Conservation (phyloP, 2,329 filamentous ascomycete genomes). For the Scedosporium minutisporum region DNA sequence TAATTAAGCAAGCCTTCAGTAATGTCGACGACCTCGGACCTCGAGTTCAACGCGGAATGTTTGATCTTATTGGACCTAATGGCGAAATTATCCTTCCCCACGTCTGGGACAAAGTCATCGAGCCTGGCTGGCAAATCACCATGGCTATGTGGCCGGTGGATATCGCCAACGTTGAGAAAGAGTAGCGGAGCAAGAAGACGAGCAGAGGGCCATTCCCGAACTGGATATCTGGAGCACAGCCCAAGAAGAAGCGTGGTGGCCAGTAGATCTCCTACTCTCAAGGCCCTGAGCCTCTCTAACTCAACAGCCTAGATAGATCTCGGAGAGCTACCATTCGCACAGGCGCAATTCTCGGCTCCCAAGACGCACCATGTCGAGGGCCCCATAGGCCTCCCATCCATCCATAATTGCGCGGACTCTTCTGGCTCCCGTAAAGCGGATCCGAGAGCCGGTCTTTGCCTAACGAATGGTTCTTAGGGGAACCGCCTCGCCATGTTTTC, state of each 20-base stretch:
- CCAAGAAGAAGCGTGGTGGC: conserved; percentile 12
- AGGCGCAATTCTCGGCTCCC: not conserved
- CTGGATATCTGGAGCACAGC: conserved; percentile 11
- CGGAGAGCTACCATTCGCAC: not conserved
- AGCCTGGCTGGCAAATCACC: conserved; percentile 54
- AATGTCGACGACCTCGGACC: conserved; percentile 69
- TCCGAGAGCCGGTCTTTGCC: not conserved
- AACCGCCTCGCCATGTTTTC: not conserved
- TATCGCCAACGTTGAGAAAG: not conserved
- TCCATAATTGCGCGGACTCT: not conserved
- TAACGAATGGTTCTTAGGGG: not conserved
- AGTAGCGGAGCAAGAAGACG: conserved; percentile 15
- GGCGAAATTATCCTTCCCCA: conserved; percentile 70
- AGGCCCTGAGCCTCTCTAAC: too few relatives aligned
- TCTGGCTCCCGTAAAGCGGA: not conserved
- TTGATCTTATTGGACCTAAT: conserved; percentile 69
- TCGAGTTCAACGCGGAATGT: conserved; percentile 68
- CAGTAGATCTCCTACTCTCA: too few relatives aligned
- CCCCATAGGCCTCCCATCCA: not conserved
- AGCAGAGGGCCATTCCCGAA: not conserved
- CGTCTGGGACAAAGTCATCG: conserved; percentile 71
- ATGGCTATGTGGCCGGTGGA: conserved; percentile 47
- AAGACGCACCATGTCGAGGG: conserved; percentile 5
- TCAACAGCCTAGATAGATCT: not conserved
- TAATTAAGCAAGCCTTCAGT: conserved; percentile 75